Conservation (phyloP, 768 basidiomycete species). For the Rossbeevera mucosa region DNA sequence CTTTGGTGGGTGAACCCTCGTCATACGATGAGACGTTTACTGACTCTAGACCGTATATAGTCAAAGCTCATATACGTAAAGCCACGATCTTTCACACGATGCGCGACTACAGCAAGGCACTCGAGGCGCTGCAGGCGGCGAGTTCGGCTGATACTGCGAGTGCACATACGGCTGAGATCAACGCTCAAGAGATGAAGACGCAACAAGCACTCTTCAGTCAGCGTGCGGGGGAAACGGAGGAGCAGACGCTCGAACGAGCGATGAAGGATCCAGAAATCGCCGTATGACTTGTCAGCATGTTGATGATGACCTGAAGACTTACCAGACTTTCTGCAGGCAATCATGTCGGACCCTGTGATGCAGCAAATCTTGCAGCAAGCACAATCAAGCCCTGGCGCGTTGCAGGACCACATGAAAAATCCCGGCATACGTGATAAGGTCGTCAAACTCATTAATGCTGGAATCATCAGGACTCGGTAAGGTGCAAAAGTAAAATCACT, state of each 20-base stretch:
- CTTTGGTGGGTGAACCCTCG: constrained; percentile 53
- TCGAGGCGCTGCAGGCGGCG: constrained; percentile 79
- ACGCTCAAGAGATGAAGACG: constrained; percentile 72
- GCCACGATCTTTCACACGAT: constrained; percentile 78
- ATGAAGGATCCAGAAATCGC: constrained; percentile 98
- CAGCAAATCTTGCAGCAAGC: constrained; percentile 94
- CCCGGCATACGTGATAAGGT: constrained; percentile 76
- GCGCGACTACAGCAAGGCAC: constrained; percentile 86
- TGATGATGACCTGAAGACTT: neutral
- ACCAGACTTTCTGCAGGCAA: constrained; percentile 43
- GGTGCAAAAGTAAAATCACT: neutral
- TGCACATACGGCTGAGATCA: constrained; percentile 82
- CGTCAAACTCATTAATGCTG: constrained; percentile 85
- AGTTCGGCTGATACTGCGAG: constrained; percentile 71
- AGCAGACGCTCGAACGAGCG: constrained; percentile 87
- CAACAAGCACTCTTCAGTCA: constrained; percentile 75
- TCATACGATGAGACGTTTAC: neutral
- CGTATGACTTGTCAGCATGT: constrained; percentile 41
- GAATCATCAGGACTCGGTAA: constrained; percentile 86
- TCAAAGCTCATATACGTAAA: constrained; percentile 96
- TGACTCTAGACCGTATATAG: constrained; percentile 23
- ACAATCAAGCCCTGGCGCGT: constrained; percentile 79
- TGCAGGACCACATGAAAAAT: constrained; percentile 97
- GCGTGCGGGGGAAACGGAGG: constrained; percentile 81
- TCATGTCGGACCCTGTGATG: constrained; percentile 91